phyloP scores from a whole-genome alignment of 2,329 filamentous ascomycete genomes.

The Cladosporium sphaerospermum region DNA sequence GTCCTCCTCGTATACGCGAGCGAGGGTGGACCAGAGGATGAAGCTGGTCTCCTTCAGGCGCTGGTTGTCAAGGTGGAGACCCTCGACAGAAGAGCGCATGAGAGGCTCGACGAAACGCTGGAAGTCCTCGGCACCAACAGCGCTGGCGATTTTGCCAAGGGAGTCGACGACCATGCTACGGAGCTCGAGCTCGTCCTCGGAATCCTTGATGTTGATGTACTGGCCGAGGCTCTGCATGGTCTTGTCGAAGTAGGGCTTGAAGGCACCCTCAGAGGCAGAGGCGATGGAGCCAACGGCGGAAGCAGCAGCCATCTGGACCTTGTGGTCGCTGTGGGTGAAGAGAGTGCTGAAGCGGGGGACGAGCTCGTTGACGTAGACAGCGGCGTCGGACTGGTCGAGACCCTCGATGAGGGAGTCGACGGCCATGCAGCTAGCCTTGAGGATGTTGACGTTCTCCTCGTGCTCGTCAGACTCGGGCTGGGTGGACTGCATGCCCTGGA shows the following conservation, averaged over 20 bases:
- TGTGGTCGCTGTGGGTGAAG: conserved; percentile 76
- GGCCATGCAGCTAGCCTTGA: conserved; percentile 83
- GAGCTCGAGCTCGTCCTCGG: conserved; percentile 81
- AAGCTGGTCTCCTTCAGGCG: conserved; percentile 93
- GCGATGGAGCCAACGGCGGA: conserved; percentile 88
- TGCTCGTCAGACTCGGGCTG: conserved; percentile 40
- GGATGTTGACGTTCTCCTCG: conserved; percentile 75
- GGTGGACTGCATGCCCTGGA: conserved; percentile 55
- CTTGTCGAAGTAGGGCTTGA: conserved; percentile 84
- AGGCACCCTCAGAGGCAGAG: conserved; percentile 71
- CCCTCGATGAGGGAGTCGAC: conserved; percentile 88
- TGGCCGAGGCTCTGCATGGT: conserved; percentile 85
- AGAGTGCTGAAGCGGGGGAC: conserved; percentile 79
- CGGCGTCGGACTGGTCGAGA: conserved; percentile 72
- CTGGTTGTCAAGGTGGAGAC: conserved; percentile 78
- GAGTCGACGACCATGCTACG: conserved; percentile 86
- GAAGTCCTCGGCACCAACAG: conserved; percentile 80
- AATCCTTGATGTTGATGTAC: conserved; percentile 80
- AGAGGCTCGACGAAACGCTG: conserved; percentile 84
- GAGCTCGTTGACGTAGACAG: conserved; percentile 73
- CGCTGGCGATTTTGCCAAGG: conserved; percentile 84
- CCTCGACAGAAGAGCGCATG: conserved; percentile 90
- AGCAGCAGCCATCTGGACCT: conserved; percentile 83
- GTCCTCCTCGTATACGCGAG: conserved; percentile 84
- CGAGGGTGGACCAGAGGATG: conserved; percentile 90